These are phyloP conservation scores for Sporobolomyces roseus DNA, from an alignment of 768 basidiomycete species.

Conservation along the genomic window DNA sequence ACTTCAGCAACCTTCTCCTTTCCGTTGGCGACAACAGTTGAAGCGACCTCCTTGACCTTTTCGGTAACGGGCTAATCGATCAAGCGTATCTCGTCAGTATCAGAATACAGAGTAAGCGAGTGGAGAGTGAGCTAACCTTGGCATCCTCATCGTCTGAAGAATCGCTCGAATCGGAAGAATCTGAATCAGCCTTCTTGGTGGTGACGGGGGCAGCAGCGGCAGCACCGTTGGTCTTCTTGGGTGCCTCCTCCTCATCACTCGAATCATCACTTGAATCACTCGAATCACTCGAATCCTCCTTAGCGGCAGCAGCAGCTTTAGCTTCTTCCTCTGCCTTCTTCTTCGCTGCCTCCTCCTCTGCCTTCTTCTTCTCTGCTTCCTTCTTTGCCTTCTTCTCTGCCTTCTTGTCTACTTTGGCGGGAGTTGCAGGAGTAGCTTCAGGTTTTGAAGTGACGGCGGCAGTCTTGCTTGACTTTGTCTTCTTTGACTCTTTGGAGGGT, in stretches of 20 bases:
- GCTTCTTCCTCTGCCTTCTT: conserved; percentile 27
- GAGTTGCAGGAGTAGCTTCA: conserved; percentile 21
- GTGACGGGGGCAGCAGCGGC: conserved; percentile 42
- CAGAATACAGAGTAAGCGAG: conserved; percentile 11
- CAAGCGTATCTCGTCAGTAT: not conserved
- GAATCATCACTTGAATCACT: conserved; percentile 31
- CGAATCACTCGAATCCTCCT: conserved; percentile 5
- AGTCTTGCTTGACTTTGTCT: conserved; percentile 32
- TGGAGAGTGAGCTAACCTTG: conserved; percentile 32
- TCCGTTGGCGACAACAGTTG: conserved; percentile 33
- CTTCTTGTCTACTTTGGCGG: conserved; percentile 36
- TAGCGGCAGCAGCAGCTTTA: conserved; percentile 4
- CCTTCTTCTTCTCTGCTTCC: conserved; percentile 33
- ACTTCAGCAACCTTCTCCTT: conserved; percentile 16
- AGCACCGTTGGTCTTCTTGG: conserved; percentile 36
- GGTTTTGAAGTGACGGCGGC: conserved; percentile 27
- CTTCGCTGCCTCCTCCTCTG: conserved; percentile 48
- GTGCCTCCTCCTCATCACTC: conserved; percentile 34
- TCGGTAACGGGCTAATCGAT: conserved; percentile 33
- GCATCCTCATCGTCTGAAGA: conserved; percentile 38
- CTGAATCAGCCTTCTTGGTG: conserved; percentile 45
- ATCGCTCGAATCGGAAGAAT: conserved; percentile 9
- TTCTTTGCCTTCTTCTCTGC: conserved; percentile 31
- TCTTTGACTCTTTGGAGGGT: conserved; percentile 39
- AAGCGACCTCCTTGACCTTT: conserved; percentile 40